Evolutionary conservation across 768 basidiomycete genomes (phyloP), one percentile per base, ranked within the genome.

Genomic region (Tephrocybe sp.): DNA sequence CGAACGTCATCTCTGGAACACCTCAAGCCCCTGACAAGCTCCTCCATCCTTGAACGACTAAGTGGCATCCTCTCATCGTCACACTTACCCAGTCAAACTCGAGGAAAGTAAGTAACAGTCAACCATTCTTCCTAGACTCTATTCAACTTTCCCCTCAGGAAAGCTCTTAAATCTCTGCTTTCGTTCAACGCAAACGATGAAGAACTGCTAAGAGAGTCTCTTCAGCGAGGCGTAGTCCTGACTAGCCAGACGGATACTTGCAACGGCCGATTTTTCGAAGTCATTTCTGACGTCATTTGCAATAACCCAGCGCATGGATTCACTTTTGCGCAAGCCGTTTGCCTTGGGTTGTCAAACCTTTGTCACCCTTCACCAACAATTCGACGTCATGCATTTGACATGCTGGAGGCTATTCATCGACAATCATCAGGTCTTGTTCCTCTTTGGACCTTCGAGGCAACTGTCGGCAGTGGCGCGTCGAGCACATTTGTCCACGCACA

Each of bases 401-500:
- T 91, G 58, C 71, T 94, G 16, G 88, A 88, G 53, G 74, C 77
- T 23, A 76, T 86, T 41, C 86, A 91, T 55, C 78, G 83, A 25
- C 82, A 84, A 52, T 74, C 76, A 4, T 74, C 78, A n/a, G 87
- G 87, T 3, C 70, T 85, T 7, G 69, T 86, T 41, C 73, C 84
- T 5, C 79, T 91, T 68, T 78, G 82, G 6, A 82, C 80, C 50
- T 83, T 91, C 45, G 87, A 91, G 55, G 78, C 88, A 2, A 77
- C 84, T 30, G 75, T 90, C 15, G 78, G 80, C 19, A 92, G 88
- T 59, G 71, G 76, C 15, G 80, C 89, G 3, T 76, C 89, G 1
- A 84, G 82, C 54, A 82, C 89, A 13, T 91, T 94, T 62, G 76
- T 88, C 19, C 80, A 88, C 53, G 89, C 90, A 1, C 91, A 93